A percentile compares a stretch with the other conserved stretches of the same genome.
Conservation (phyloP, 441 rosid species). For the Gossypium lobatum region DNA sequence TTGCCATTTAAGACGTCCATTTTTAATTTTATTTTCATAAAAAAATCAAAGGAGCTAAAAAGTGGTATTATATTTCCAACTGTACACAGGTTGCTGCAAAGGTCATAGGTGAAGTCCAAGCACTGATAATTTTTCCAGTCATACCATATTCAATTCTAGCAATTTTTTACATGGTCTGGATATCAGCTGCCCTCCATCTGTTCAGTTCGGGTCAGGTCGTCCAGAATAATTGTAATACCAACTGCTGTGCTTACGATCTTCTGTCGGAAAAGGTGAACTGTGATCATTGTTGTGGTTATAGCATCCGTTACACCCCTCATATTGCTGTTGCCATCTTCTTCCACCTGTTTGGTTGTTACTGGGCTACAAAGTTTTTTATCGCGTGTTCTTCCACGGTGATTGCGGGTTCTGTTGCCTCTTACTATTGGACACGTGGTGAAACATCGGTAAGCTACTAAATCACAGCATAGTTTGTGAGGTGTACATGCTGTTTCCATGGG, state of each 20-base stretch:
- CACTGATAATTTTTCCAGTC: constrained; percentile 80
- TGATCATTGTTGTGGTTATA: constrained; percentile 87
- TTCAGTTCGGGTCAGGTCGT: constrained; percentile 87
- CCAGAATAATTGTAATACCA: constrained; percentile 74
- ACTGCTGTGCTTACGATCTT: constrained; percentile 92
- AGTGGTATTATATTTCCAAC: constrained; percentile 14
- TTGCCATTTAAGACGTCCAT: background rate
- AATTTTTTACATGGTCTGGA: constrained; percentile 92
- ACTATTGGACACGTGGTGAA: constrained; percentile 93
- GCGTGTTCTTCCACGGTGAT: constrained; percentile 83
- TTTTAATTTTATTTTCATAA: background rate
- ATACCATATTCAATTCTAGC: constrained; percentile 74
- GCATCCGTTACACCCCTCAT: constrained; percentile 87
- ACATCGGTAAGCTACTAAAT: constrained; percentile 50
- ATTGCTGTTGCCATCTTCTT: constrained; percentile 79
- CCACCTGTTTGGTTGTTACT: constrained; percentile 87
- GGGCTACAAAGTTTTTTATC: constrained; percentile 92
- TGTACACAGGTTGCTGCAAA: constrained; percentile 90
- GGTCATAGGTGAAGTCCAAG: constrained; percentile 95
- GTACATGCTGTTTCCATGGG: background rate
- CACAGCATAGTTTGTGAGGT: background rate
- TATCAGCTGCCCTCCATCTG: constrained; percentile 80
- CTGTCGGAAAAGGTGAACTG: constrained; percentile 65
- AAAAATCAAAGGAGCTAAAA: background rate
- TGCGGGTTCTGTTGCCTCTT: constrained; percentile 92